These are phyloP conservation scores for Talaromyces thailandensis DNA, from an alignment of 495 filamentous ascomycete species.

Conservation along the genomic window DNA sequence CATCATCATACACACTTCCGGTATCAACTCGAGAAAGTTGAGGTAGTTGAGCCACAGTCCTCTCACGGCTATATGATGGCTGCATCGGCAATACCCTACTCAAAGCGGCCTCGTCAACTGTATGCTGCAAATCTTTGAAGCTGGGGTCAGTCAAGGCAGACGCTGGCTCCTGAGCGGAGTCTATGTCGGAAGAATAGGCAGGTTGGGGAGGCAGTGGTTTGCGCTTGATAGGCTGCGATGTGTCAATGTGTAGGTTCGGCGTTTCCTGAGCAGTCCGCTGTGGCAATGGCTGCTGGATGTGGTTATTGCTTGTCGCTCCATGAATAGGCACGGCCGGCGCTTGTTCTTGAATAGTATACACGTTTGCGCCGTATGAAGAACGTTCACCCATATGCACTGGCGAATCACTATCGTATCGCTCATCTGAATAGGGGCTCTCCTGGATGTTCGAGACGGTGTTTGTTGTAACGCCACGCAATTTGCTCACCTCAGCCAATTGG, in stretches of 20 bases:
- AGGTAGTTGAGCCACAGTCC: conserved; percentile 9
- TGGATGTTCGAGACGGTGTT: conserved; percentile 25
- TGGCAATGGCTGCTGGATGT: neutral
- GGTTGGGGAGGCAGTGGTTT: conserved; percentile 54
- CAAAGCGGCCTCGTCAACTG: conserved; percentile 58
- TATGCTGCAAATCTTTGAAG: conserved; percentile 54
- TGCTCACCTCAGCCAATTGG: conserved; percentile 61
- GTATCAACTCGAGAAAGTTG: conserved; percentile 20
- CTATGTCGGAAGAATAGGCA: conserved; percentile 6
- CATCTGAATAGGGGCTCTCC: neutral
- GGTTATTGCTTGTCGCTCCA: neutral
- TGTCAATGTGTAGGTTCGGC: conserved; percentile 29
- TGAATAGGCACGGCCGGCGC: conserved; percentile 2
- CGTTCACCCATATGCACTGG: neutral
- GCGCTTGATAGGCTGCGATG: conserved; percentile 39
- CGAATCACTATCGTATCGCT: conserved; percentile 1
- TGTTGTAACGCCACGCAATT: conserved; percentile 25
- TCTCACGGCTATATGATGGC: conserved; percentile 23
- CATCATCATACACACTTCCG: conserved; percentile 42
- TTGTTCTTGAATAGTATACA: conserved; percentile 1
- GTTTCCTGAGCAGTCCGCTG: conserved; percentile 13
- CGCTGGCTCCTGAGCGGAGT: conserved; percentile 1
- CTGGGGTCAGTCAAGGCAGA: conserved; percentile 35
- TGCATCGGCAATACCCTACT: conserved; percentile 35
- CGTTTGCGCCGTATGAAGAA: neutral